Evolutionary conservation across 2,329 filamentous ascomycete genomes (phyloP), one percentile per base, ranked within the genome.

Genomic region (Calonectria ilicicola): DNA sequence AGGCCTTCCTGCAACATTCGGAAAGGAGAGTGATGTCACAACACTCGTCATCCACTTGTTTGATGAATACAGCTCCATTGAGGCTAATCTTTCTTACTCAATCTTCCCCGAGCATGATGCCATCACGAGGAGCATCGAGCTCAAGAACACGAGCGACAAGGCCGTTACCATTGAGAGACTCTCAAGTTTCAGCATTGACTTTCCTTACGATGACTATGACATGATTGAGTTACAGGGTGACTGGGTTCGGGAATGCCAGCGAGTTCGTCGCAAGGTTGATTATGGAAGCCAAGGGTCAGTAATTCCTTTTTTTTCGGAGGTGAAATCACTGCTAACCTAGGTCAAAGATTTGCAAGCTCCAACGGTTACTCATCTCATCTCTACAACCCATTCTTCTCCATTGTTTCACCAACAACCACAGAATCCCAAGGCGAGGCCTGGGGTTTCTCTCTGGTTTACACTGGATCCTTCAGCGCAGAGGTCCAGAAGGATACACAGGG

Each of bases 381-480:
- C 1, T 90, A 92, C 78, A 93, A 93, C 75, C 91, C 91, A 0
- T 93, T 93, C 82, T 85, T 93, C 26, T 86, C 89, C 0, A 81
- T 93, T 2, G 85, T 90, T 0, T 84, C 88, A 3, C 88, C 91
- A 0, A 84, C 83, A 0, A 90, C 91, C 0, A 93, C 91, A 1
- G 91, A 93, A 76, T 87, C 87, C 0, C 85, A 87, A 2, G 91
- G 91, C 1, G 87, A 92, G 44, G 91, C 89, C 8, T 93, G 90
- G 86, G 91, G 91, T 0, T 93, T 93, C 80, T 92, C 90, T 1
- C 85, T 93, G 2, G 85, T 93, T 21, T 93, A 92, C 80, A 90
- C 90, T 0, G 91, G 91, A 2, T 92, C 90, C 0, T 93, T 92
- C 75, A 84, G 87, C 1, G 89, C 89, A 0, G 87, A 90, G n/a